phyloP scores from a whole-genome alignment of 257 asterid species.

The Verbena officinalis region DNA sequence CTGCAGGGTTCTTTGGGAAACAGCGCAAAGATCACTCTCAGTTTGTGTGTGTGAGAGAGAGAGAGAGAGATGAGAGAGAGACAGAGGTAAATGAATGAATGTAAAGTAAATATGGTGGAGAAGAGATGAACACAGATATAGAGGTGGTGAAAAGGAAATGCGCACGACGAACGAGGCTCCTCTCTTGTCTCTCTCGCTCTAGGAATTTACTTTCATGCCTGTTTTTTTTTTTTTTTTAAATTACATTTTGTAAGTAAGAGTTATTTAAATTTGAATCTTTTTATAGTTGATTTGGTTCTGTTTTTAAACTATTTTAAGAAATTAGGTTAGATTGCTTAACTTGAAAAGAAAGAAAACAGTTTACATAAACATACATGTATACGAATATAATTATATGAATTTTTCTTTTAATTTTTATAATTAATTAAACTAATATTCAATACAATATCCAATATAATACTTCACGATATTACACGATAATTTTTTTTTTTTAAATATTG shows the following conservation, averaged over 20 bases:
- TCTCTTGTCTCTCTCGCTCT: slow-evolving; percentile 28
- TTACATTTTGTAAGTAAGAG: neutral
- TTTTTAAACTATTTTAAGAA: neutral
- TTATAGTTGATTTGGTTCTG: neutral
- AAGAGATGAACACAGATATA: slow-evolving; percentile 29
- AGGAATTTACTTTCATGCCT: neutral
- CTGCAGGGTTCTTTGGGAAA: slow-evolving; percentile 50
- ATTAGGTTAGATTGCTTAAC: no score
- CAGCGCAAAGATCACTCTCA: slow-evolving; percentile 39
- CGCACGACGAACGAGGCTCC: slow-evolving; percentile 47
- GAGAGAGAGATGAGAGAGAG: slow-evolving; percentile 27
- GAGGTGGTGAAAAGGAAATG: slow-evolving; percentile 36
- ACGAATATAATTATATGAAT: no score
- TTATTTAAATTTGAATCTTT: neutral
- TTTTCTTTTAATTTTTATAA: no score
- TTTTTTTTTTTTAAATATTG: neutral
- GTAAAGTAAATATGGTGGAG: slow-evolving; percentile 7
- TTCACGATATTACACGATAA: no score
- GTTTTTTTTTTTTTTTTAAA: neutral
- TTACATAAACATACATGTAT: no score
- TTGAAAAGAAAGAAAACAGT: no score
- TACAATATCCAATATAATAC: no score
- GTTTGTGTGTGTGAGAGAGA: slow-evolving; percentile 8
- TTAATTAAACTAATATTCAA: no score
- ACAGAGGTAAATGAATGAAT: neutral